These are phyloP conservation scores for Eimeria falciformis DNA, from an alignment of 169 alveolate genomes.

Conservation along the genomic window DNA sequence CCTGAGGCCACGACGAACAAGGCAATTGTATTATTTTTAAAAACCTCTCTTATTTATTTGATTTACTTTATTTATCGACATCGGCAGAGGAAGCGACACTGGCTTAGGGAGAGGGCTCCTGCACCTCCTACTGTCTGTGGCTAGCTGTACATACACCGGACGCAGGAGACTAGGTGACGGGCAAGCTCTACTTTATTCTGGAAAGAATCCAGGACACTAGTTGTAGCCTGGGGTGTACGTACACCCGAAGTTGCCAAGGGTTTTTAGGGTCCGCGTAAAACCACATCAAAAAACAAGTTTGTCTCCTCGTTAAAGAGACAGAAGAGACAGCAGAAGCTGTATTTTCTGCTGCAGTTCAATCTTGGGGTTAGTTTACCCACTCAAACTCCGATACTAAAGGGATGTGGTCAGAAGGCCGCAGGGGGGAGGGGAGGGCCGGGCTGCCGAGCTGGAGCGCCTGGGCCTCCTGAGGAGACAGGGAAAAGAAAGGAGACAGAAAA, in stretches of 20 bases:
- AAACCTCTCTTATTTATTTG: neutral
- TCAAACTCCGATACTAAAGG: slow-evolving; percentile 77
- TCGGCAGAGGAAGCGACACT: too few relatives aligned
- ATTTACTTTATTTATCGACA: too few relatives aligned
- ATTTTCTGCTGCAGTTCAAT: neutral
- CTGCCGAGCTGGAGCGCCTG: slow-evolving; percentile 83
- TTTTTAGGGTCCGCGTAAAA: too few relatives aligned
- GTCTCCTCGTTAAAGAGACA: neutral
- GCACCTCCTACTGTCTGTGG: too few relatives aligned
- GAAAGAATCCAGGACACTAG: too few relatives aligned
- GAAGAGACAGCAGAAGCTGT: neutral
- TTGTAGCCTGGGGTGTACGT: neutral
- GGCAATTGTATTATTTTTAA: neutral
- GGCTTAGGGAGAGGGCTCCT: too few relatives aligned
- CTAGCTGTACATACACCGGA: too few relatives aligned
- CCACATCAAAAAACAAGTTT: too few relatives aligned
- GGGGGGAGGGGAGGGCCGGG: slow-evolving; percentile 86
- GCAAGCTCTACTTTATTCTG: too few relatives aligned
- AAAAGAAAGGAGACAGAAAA: slow-evolving; percentile 38
- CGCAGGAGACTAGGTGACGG: too few relatives aligned
- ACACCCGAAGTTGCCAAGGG: neutral
- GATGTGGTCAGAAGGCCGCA: slow-evolving; percentile 86
- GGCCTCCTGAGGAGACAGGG: slow-evolving; percentile 84
- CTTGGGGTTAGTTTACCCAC: neutral
- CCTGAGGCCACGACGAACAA: neutral